Evolutionary conservation across 139 green algal species (phyloP).

Genomic region (Chlorella sp.): DNA sequence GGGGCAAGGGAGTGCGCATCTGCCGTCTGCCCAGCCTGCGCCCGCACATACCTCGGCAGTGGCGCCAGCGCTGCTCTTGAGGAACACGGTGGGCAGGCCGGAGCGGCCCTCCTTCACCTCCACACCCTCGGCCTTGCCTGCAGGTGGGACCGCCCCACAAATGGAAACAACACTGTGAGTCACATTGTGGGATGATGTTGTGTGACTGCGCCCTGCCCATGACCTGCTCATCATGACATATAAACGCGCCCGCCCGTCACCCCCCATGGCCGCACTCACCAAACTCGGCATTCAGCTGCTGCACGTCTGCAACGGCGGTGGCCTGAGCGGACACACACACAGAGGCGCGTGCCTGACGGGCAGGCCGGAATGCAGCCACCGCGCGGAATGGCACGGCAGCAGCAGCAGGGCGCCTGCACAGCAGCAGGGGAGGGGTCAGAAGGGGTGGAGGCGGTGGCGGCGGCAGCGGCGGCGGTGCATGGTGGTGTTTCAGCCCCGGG

Average conservation of each 20-base stretch:
- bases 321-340: conserved; percentile 4
- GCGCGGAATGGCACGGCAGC: not conserved
- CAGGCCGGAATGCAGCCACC: not conserved
- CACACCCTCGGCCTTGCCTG: conserved; percentile 33
- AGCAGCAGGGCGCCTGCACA: not conserved
- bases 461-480: too few relatives aligned
- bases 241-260: not conserved
- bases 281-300: conserved; percentile 41
- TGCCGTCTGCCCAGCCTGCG: not conserved
- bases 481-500: too few relatives aligned
- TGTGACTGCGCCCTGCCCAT: too few relatives aligned
- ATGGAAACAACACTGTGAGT: not conserved
- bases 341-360: not conserved
- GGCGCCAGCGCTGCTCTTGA: conserved; percentile 75
- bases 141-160: not conserved
- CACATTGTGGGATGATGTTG: not conserved
- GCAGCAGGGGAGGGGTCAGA: too few relatives aligned
- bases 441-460: not conserved
- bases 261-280: not conserved
- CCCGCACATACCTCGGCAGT: conserved; percentile 70
- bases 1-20: too few relatives aligned
- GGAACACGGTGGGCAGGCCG: conserved; percentile 47
- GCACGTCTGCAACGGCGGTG: conserved; percentile 4
- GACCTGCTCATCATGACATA: not conserved
- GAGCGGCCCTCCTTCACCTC: conserved; percentile 41